A percentile compares a stretch with the other conserved stretches of the same genome.
Conservation (phyloP, 202 grass and related monocot species). For the Saccharum hybrid region DNA sequence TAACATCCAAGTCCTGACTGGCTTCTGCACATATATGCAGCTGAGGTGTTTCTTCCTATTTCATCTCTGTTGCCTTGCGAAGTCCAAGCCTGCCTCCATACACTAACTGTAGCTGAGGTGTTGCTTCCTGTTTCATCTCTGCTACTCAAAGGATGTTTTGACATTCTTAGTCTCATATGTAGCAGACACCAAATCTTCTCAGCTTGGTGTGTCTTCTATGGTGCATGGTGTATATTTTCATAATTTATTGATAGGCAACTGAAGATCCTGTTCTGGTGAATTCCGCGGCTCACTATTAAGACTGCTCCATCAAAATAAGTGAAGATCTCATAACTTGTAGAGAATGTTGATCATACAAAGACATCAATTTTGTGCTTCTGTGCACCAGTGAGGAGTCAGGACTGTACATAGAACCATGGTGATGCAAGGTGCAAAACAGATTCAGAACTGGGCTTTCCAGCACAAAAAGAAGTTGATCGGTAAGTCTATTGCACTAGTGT, state of each 20-base stretch:
- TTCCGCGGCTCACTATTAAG: neutral
- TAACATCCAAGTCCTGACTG: constrained; percentile 8
- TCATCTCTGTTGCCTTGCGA: neutral
- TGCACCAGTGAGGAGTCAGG: neutral
- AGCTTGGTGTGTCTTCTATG: too few relatives aligned
- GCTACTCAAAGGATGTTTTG: neutral
- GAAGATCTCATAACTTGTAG: constrained; percentile 1
- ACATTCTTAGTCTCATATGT: neutral
- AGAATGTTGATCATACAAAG: neutral
- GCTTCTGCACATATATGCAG: constrained; percentile 3
- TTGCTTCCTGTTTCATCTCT: constrained; percentile 3
- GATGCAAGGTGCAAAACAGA: neutral
- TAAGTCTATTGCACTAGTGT: constrained; percentile 37
- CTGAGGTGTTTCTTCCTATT: neutral
- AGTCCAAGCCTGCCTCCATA: constrained; percentile 13
- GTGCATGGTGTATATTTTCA: neutral
- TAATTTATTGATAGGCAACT: constrained; percentile 8
- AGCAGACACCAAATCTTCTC: neutral
- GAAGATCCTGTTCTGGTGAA: constrained; percentile 29
- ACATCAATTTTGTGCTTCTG: neutral
- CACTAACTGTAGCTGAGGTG: neutral
- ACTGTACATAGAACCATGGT: neutral
- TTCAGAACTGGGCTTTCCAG: neutral
- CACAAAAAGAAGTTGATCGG: neutral
- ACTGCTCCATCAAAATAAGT: neutral